Conservation (phyloP, 1,284 basidiomycete species). For the Sporisorium scitamineum region DNA sequence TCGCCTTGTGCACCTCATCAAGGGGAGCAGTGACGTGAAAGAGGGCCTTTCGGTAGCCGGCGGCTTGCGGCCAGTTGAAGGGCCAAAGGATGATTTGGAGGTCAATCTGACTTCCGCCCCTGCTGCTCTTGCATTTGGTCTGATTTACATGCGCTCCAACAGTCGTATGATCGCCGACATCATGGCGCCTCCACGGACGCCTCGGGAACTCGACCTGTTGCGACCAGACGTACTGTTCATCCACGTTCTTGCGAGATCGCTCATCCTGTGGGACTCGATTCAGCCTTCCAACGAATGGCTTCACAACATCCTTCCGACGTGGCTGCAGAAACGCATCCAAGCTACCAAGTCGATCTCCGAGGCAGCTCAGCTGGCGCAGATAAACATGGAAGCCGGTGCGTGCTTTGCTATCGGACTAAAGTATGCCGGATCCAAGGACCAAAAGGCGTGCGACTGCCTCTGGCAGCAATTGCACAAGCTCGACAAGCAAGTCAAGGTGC, state of each 20-base stretch:
- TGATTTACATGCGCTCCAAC: constrained; percentile 90
- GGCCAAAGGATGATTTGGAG: constrained; percentile 13
- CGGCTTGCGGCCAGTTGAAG: constrained; percentile 4
- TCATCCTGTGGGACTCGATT: constrained; percentile 90
- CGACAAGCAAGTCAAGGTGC: constrained; percentile 70
- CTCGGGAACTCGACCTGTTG: constrained; percentile 82
- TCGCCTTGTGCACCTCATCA: constrained; percentile 50
- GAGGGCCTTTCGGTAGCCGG: neutral
- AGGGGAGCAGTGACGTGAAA: constrained; percentile 15
- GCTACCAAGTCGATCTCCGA: constrained; percentile 28
- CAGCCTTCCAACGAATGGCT: constrained; percentile 83
- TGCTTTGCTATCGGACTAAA: constrained; percentile 93
- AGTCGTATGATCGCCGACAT: constrained; percentile 86
- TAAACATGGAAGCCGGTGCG: constrained; percentile 75
- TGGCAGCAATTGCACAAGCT: constrained; percentile 84
- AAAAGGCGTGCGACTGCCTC: constrained; percentile 82
- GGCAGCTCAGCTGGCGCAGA: constrained; percentile 56
- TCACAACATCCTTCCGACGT: constrained; percentile 78
- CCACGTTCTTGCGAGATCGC: constrained; percentile 79
- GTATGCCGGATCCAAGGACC: constrained; percentile 78
- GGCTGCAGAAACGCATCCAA: constrained; percentile 75
- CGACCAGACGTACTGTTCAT: constrained; percentile 88
- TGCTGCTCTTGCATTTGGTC: constrained; percentile 86
- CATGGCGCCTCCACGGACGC: constrained; percentile 83
- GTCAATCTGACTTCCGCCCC: constrained; percentile 74